Base-by-base conservation (phyloP, 176 grass and related monocot species). In the Dactylis glomerata region DNA sequence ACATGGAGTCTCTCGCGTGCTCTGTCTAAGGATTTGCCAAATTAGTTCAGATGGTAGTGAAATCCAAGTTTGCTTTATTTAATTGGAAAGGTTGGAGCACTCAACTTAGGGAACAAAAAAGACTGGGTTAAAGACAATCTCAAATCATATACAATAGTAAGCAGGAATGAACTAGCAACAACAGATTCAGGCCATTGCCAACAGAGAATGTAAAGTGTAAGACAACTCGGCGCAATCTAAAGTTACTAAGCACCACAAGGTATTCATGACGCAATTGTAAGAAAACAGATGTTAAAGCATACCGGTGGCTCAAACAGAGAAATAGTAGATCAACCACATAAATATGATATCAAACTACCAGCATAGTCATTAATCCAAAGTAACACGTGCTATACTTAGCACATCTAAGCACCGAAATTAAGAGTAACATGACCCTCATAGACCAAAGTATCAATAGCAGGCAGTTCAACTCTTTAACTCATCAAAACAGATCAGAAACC, bases 401-500 rank as follows among this genome's bases (percentile, higher is more conserved):
- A 77, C 49, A 12, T 55, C 42, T n/a, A 78, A 69, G 61, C 46
- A 61, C 31, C 17, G 72, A 86, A 83, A 51, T 73, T 30, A 22
- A 79, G 32, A 81, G 45, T 49, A 65, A 32, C 3, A 83, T 34
- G 41, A 56, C 80, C 3, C 37, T 58, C 80, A 86, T 63, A 63
- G 34, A 68, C 80, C 67, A 75, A 55, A 83, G 41, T 42, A 42
- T 42, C 38, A 13, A 70, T 70, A 86, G 17, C n/a, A 62, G 30
- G 30, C 10, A 41, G 66, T 73, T 85, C 37, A 85, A 62, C 11
- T 37, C 65, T 74, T 83, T 38, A 77, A 72, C 24, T 41, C 73
- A 54, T 26, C 6, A 69, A 77, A 81, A 70, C 32, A 69, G 79
- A 61, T 42, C 82, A 74, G 50, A 57, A 83, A 64, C 67, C 17